Base-by-base conservation (phyloP, 2,329 filamentous ascomycete genomes). In the Nemania sp. region DNA sequence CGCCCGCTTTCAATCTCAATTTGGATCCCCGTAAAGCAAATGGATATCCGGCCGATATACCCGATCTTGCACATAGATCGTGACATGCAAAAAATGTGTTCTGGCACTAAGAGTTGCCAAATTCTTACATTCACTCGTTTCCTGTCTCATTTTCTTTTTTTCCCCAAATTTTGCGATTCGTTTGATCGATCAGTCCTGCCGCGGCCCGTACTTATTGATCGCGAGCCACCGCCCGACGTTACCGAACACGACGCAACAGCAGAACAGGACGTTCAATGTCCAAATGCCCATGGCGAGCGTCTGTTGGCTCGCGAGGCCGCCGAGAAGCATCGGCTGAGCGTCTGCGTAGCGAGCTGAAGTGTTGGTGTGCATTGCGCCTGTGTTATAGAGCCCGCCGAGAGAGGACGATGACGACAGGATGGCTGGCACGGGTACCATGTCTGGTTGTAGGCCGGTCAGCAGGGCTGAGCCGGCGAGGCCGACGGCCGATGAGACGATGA, bases 231-330 rank as follows among this genome's bases (percentile, higher is more conserved):
- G 80, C 11, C 94, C 94, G 67, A 99, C 91, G 68, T 96, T 97
- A 9, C 94, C 94, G 77, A 99, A 97, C 73, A 92, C 97, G 8
- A 97, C 84, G 63, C 90, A 91, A 66, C 90, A 95, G 73, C 94
- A 97, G 70, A 97, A 99, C 45, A 99, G 74, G 22, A 97, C 91
- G 67, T 91, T 96, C 20, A 93, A 80, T 66, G 96, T 88, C 93
- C 94, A 99, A 4, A 91, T 90, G 11, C 86, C 86, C 15, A 88
- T 81, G 52, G 88, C 89, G 1, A 91, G 70, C 6, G 77, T 84
- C 63, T 90, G 83, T 46, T 84, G 80, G 48, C 75, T 82, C 53
- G 80, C 81, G 55, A 82, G 76, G 40, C 80, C 83, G 60, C 76
- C 83, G 59, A 79, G 77, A 64, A 79, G 61, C 41, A 57, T 54